phyloP scores from a whole-genome alignment of 768 basidiomycete species.

The Boletus pseudopeckii region DNA sequence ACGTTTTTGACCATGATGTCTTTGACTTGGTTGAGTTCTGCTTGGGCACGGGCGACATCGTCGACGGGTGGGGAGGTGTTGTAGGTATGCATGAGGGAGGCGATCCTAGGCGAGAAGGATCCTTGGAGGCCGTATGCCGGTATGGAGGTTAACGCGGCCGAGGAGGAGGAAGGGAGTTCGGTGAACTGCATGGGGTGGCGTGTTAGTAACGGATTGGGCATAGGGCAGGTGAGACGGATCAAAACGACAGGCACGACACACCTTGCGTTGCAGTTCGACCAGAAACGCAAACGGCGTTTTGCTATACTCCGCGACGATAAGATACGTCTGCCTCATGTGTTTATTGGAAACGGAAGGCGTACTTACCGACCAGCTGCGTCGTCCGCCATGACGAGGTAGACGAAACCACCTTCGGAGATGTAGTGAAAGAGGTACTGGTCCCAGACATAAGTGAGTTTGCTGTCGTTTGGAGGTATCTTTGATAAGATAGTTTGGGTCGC shows the following conservation, averaged over 20 bases:
- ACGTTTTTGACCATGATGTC: conserved; percentile 99
- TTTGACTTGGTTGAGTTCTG: conserved; percentile 86
- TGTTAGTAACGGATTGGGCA: not conserved
- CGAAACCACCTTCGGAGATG: conserved; percentile 81
- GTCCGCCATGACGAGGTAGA: conserved; percentile 92
- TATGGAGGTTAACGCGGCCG: conserved; percentile 41
- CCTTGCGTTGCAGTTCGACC: conserved; percentile 78
- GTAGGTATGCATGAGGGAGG: conserved; percentile 80
- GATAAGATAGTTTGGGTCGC: conserved; percentile 86
- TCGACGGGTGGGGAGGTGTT: conserved; percentile 86
- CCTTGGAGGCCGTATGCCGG: conserved; percentile 70
- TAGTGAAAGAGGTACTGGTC: conserved; percentile 95
- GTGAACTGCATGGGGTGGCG: conserved; percentile 44
- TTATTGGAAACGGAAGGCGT: not conserved
- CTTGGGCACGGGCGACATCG: conserved; percentile 85
- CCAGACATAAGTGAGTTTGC: conserved; percentile 85
- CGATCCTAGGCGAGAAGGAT: conserved; percentile 64
- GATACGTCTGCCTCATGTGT: not conserved
- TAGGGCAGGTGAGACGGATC: not conserved
- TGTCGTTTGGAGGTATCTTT: conserved; percentile 90
- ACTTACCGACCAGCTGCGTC: conserved; percentile 84
- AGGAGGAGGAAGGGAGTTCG: conserved; percentile 60
- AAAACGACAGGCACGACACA: conserved; percentile 19
- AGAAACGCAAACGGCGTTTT: conserved; percentile 95
- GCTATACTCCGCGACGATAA: conserved; percentile 35